Base-by-base conservation (phyloP, 1,284 basidiomycete genomes). In the Sutorius eximius region DNA sequence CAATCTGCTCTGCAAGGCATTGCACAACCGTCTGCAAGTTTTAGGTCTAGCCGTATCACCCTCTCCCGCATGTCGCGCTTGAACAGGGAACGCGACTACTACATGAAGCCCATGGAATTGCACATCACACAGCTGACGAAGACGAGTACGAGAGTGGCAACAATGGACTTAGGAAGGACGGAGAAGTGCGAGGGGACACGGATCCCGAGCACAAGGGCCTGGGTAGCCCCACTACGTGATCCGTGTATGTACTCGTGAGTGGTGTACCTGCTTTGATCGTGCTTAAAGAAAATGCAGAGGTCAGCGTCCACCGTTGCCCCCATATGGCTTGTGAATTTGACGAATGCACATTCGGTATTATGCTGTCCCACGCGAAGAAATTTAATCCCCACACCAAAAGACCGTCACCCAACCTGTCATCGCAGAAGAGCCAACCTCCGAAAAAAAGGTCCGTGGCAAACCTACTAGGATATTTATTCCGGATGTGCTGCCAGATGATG, bases 91-190 rank as follows among this genome's bases (percentile, higher is more conserved):
- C 33, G 27, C 4, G 41, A 36, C 10, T 13, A 32, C 33, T 18
- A 20, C 13, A 34, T 36, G 43, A 45, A 6, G 16, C 52, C 16
- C 32, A 52, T 65, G 52, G 57, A 65, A 51, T 57, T 65, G 22
- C 59, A 57, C 42, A 63, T 64, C 27, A 63, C 61, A 18, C 58
- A 61, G 47, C 45, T 65, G 43, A 58, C 51, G 24, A 58, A 64
- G 24, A 37, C 24, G 38, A 38, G 9, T 27, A 32, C 22, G 30
- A 3, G 48, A 32, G 30, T 7, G 50, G 20, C 10, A 24, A 3
- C 11, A 34, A 16, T 4, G 20, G 20, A 13, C 30, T 7, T 3
- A 30, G 7, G 1, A 32, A 9, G 13, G 43, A 45, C 15, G 11
- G 3, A 13, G 18, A 20, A 43, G 5, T 7, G 10, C 5, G 11